Conservation (phyloP, 2,329 filamentous ascomycete species). For the Fusarium piperis region DNA sequence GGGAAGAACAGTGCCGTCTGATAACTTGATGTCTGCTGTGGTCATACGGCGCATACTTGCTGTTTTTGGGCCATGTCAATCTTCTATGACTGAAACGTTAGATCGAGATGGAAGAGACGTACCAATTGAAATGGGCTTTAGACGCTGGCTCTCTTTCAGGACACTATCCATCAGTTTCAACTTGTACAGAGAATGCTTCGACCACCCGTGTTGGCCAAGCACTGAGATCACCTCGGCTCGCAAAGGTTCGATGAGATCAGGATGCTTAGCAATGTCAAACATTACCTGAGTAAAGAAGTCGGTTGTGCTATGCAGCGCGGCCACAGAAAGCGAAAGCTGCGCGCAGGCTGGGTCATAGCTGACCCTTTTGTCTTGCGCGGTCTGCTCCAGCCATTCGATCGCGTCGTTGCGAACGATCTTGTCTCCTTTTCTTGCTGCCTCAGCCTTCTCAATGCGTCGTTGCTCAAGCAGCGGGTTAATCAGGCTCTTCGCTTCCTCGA, state of each 20-base stretch:
- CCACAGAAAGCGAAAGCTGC: background rate
- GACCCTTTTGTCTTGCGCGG: background rate
- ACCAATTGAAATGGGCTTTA: background rate
- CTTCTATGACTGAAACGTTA: background rate
- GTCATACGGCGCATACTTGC: background rate
- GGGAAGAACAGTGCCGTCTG: background rate
- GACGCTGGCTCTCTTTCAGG: background rate
- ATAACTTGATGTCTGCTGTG: background rate
- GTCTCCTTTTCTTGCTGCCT: background rate
- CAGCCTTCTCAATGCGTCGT: background rate
- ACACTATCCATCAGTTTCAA: constrained; percentile 2
- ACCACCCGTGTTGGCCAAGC: background rate
- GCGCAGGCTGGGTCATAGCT: background rate
- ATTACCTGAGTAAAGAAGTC: background rate
- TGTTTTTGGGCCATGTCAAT: background rate
- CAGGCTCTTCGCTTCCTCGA: background rate
- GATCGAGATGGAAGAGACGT: background rate
- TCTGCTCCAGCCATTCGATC: constrained; percentile 1
- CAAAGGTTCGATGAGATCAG: background rate
- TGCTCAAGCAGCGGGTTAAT: background rate
- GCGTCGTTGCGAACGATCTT: background rate
- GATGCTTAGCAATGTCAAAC: background rate
- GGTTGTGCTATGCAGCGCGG: background rate
- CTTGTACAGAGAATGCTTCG: background rate
- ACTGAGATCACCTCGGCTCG: background rate